Base-by-base conservation (phyloP, 2,329 filamentous ascomycete species). In the Metarhizium humberi region DNA sequence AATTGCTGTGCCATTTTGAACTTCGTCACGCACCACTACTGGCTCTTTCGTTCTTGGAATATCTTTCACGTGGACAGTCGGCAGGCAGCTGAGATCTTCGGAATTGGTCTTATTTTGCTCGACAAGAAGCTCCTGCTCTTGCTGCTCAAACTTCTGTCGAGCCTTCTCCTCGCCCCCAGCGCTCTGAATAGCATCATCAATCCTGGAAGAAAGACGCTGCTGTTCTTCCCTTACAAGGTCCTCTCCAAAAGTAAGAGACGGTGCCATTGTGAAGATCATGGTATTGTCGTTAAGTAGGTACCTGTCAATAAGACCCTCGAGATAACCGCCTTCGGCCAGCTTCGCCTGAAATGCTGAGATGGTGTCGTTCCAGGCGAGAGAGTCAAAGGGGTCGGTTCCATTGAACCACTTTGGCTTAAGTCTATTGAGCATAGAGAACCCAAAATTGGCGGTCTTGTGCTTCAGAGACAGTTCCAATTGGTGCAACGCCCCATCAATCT, bases 371-470 rank as follows among this genome's bases (percentile, higher is more conserved):
- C 92, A 97, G 2, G 90, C 87, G 40, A 99, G 76, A 13, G 90
- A 86, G 61, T 95, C 86, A 71, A 97, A 95, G 0, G 94, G 92
- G 67, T 97, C 90, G 3, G 91, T 85, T 5, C 92, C 94, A 56
- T 94, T 95, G 72, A 99, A 97, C 94, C 94, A 99, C 57, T 88
- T 86, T 2, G 90, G 87, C 67, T 95, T 89, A 7, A 96, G 78
- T 46, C 92, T 84, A 63, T 96, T 90, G 71, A 99, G 83, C 53
- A 97, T 81, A 18, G 86, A 86, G 78, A 96, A 90, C 14, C 94
- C 94, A 66, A 99, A 99, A 64, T 88, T 91, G 54, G 94, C 90
- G 0, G 91, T 96, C 77, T 97, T 97, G 74, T 99, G 91, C 73
- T 96, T 96, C 51, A 97, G 74, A 0, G 86, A 81, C n/a, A 99